Percentiles rank a stretch among this genome's conserved stretches.
Conservation (phyloP, 306 rosid species). For the Gillenia trifoliata region DNA sequence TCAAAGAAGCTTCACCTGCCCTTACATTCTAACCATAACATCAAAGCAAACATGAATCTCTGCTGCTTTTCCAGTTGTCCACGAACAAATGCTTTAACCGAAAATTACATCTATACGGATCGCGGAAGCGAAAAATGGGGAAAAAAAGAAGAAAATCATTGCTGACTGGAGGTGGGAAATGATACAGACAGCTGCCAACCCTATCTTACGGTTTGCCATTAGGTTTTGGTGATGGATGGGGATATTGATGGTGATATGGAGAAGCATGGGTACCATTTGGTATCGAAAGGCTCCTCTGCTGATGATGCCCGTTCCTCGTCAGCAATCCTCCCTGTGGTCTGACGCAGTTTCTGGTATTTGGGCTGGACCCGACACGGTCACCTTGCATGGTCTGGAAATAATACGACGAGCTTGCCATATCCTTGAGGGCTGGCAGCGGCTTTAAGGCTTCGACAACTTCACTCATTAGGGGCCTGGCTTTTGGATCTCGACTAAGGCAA, state of each 20-base stretch:
- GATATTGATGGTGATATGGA: slow-evolving; percentile 81
- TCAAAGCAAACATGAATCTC: slow-evolving; percentile 41
- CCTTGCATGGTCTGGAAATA: slow-evolving; percentile 79
- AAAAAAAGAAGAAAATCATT: slow-evolving; percentile 11
- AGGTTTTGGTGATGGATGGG: slow-evolving; percentile 87
- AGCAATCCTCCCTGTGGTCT: slow-evolving; percentile 54
- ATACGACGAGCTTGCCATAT: slow-evolving; percentile 96
- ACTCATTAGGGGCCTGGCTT: slow-evolving; percentile 84
- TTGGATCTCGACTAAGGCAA: slow-evolving; percentile 90
- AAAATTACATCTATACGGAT: slow-evolving; percentile 37
- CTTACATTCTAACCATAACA: slow-evolving; percentile 43
- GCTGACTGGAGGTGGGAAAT: slow-evolving; percentile 26
- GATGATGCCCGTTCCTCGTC: slow-evolving; percentile 60
- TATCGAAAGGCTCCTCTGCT: slow-evolving; percentile 71
- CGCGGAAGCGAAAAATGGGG: background rate
- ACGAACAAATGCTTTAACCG: slow-evolving; percentile 53
- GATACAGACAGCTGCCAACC: slow-evolving; percentile 27
- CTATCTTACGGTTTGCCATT: slow-evolving; percentile 59
- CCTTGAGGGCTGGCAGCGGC: slow-evolving; percentile 89
- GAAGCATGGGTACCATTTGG: slow-evolving; percentile 74
- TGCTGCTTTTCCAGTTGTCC: slow-evolving; percentile 45
- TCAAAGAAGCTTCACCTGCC: slow-evolving; percentile 33
- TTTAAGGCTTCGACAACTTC: slow-evolving; percentile 89
- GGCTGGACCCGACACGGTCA: slow-evolving; percentile 67
- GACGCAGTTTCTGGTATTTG: slow-evolving; percentile 51